Evolutionary conservation across 192 early-diverging fungal genomes (phyloP).

Genomic region (Coemansia sp.): DNA sequence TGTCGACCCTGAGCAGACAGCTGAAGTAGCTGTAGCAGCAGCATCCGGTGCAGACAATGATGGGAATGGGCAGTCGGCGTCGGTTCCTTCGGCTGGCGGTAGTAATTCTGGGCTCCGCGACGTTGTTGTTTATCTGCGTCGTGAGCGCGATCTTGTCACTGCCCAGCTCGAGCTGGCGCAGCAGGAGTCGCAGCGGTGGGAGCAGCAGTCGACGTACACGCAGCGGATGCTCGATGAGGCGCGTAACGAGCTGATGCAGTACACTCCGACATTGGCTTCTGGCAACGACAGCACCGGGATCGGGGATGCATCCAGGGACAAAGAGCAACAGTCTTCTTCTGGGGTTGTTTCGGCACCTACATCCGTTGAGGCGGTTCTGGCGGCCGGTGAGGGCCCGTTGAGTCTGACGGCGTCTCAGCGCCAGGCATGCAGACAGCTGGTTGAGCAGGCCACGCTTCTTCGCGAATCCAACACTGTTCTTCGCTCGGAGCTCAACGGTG

Average conservation of each 20-base stretch:
- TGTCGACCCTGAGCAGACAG: slow-evolving; percentile 37
- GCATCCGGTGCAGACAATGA: neutral
- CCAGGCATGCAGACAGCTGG: slow-evolving; percentile 64
- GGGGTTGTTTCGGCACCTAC: slow-evolving; percentile 17
- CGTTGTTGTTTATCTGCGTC: slow-evolving; percentile 66
- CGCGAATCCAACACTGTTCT: slow-evolving; percentile 78
- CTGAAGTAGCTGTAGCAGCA: neutral
- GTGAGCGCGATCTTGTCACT: slow-evolving; percentile 72
- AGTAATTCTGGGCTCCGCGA: slow-evolving; percentile 52
- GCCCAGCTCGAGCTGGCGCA: slow-evolving; percentile 65
- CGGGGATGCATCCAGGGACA: neutral
- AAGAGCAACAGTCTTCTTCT: neutral
- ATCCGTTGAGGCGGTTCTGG: slow-evolving; percentile 26
- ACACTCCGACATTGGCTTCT: slow-evolving; percentile 12
- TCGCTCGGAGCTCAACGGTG: slow-evolving; percentile 57
- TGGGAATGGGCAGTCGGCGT: neutral
- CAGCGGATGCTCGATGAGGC: slow-evolving; percentile 70
- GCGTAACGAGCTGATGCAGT: slow-evolving; percentile 56
- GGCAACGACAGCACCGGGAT: neutral
- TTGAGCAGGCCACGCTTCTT: slow-evolving; percentile 66
- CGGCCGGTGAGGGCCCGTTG: slow-evolving; percentile 35
- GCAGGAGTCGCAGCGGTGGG: slow-evolving; percentile 68
- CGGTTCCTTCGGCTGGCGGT: slow-evolving; percentile 4
- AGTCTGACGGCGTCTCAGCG: slow-evolving; percentile 60
- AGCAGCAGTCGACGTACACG: slow-evolving; percentile 63